phyloP scores from a whole-genome alignment of 2,329 filamentous ascomycete species.

The Lachnellula hyalina region DNA sequence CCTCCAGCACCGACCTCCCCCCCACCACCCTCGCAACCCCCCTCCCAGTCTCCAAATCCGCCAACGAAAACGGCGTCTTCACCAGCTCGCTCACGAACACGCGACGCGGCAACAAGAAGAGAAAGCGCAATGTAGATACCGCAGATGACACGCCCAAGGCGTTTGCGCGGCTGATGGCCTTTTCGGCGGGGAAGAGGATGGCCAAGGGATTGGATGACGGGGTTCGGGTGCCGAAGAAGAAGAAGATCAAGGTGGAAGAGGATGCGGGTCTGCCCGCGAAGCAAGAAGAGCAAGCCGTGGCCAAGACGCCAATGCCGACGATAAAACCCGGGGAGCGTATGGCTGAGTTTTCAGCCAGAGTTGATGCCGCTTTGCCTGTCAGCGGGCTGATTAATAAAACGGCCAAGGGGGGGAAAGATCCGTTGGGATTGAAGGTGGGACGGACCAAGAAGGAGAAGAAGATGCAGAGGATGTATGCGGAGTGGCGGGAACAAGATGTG shows the following conservation, averaged over 20 bases:
- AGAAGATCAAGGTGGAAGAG: slow-evolving; percentile 20
- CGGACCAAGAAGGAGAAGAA: slow-evolving; percentile 80
- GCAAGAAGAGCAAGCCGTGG: slow-evolving; percentile 21
- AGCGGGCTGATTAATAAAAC: slow-evolving; percentile 62
- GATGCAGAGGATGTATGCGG: slow-evolving; percentile 74
- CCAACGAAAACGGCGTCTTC: slow-evolving; percentile 34
- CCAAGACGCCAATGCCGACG: slow-evolving; percentile 41
- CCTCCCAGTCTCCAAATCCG: slow-evolving; percentile 47
- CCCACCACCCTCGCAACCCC: slow-evolving; percentile 54
- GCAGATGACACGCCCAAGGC: slow-evolving; percentile 82
- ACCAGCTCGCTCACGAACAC: slow-evolving; percentile 30
- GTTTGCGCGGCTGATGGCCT: slow-evolving; percentile 80
- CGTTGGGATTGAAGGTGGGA: slow-evolving; percentile 59
- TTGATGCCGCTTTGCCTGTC: slow-evolving; percentile 79
- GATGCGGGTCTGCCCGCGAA: slow-evolving; percentile 19
- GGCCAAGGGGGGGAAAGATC: slow-evolving; percentile 54
- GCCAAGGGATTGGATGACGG: slow-evolving; percentile 69
- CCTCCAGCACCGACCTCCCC: slow-evolving; percentile 44
- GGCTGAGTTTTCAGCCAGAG: slow-evolving; percentile 73
- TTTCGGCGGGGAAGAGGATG: slow-evolving; percentile 55
- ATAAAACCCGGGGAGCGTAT: slow-evolving; percentile 82
- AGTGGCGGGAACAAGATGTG: slow-evolving; percentile 65
- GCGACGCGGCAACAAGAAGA: slow-evolving; percentile 37
- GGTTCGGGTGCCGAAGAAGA: slow-evolving; percentile 34
- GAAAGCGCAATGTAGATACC: slow-evolving; percentile 40